Conservation (phyloP, 192 early-diverging fungal species). For the Coemansia javaensis region DNA sequence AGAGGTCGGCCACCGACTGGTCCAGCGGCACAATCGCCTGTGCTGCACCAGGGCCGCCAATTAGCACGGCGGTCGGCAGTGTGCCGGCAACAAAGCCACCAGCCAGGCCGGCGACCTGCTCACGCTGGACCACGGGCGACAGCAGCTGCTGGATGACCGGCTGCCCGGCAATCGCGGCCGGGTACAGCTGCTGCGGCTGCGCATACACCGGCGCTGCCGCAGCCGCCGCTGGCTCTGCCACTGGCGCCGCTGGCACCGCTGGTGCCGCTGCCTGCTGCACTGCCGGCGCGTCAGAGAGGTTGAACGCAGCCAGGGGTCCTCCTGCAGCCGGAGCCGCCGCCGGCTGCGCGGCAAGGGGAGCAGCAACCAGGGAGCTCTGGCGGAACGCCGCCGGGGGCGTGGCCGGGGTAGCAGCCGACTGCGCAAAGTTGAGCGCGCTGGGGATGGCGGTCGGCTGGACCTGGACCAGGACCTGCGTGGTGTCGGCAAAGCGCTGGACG, state of each 20-base stretch:
- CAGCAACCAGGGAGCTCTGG: constrained; percentile 1
- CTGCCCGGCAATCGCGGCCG: constrained; percentile 13
- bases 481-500: constrained; percentile 23
- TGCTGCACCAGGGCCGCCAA: constrained; percentile 1
- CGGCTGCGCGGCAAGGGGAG: not conserved
- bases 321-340: constrained; percentile 3
- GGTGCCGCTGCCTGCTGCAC: constrained; percentile 14
- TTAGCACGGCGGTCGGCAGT: constrained; percentile 2
- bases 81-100: not conserved
- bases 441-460: constrained; percentile 13
- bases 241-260: not conserved
- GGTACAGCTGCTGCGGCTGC: constrained; percentile 39
- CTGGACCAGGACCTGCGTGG: constrained; percentile 25
- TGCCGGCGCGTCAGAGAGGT: constrained; percentile 10
- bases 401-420: constrained; percentile 11
- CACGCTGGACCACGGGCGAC: not conserved
- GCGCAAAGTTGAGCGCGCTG: constrained; percentile 16
- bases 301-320: constrained; percentile 7
- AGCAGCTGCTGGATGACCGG: constrained; percentile 8
- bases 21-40: constrained; percentile 12
- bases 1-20: constrained; percentile 6
- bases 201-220: constrained; percentile 13
- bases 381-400: not conserved
- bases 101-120: not conserved
- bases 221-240: constrained; percentile 2